Evolutionary conservation across 225 moss, liverwort and hornwort species (phyloP).

Genomic region (Marchantia paleacea): DNA sequence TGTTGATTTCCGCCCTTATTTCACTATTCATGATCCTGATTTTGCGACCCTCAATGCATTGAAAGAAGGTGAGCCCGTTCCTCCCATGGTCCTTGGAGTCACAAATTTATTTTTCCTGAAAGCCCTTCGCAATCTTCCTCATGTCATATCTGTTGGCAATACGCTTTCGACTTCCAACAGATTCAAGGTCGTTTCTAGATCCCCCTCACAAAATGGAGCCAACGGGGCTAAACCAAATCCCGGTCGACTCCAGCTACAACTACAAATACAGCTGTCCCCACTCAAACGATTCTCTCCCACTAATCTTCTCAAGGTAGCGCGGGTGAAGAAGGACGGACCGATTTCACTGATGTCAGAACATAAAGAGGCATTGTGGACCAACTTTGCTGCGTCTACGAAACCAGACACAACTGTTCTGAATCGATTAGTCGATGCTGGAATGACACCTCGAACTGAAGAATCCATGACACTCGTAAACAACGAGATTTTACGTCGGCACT

Average conservation of each 20-base stretch:
- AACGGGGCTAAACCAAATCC: constrained; percentile 21
- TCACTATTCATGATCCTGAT: constrained; percentile 98
- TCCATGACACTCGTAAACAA: constrained; percentile 98
- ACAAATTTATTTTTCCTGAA: constrained; percentile 97
- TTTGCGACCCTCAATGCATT: constrained; percentile 71
- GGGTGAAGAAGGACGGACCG: constrained; percentile 91
- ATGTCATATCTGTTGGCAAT: constrained; percentile 93
- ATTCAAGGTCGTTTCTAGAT: constrained; percentile 49
- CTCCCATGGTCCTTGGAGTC: constrained; percentile 91
- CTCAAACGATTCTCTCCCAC: constrained; percentile 90
- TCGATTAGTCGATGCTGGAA: constrained; percentile 82
- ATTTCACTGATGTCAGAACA: constrained; percentile 96
- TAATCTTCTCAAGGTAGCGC: constrained; percentile 88
- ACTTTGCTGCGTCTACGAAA: constrained; percentile 78
- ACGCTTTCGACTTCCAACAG: constrained; percentile 51
- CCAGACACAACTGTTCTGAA: constrained; percentile 94
- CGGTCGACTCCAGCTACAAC: constrained; percentile 32
- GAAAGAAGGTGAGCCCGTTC: constrained; percentile 87
- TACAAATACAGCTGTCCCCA: constrained; percentile 67
- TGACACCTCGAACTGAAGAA: constrained; percentile 88
- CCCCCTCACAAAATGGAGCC: constrained; percentile 39
- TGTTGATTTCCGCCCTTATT: constrained; percentile 95
- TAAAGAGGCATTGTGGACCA: constrained; percentile 91
- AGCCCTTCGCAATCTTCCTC: constrained; percentile 73
- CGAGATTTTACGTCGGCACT: constrained; percentile 90